Evolutionary conservation across 1,284 basidiomycete species (phyloP).

Genomic region (Fomitopsis pinicola): DNA sequence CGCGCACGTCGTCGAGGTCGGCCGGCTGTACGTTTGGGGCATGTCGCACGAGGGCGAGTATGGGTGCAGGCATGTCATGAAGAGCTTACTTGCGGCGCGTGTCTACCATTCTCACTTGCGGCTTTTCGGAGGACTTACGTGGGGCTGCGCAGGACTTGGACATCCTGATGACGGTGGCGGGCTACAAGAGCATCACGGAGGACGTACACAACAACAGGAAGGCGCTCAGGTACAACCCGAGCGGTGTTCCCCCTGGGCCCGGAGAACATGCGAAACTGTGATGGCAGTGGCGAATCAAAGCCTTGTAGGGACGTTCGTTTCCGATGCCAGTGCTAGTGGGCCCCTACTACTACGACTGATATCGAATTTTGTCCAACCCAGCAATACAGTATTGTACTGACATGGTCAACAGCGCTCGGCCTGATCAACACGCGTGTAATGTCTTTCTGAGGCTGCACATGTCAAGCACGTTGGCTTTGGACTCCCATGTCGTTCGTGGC

Average conservation of each 20-base stretch:
- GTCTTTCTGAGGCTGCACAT: no score
- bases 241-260: slow-evolving; percentile 31
- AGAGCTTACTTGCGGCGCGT: slow-evolving; percentile 47
- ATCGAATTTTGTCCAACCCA: no score
- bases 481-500: no score
- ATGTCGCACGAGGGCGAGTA: slow-evolving; percentile 45
- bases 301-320: no score
- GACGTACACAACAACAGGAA: slow-evolving; percentile 34
- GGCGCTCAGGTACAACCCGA: slow-evolving; percentile 33
- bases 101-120: background rate
- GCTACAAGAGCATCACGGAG: slow-evolving; percentile 36
- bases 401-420: no score
- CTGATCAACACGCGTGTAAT: no score
- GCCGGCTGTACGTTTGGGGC: slow-evolving; percentile 46
- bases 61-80: slow-evolving; percentile 54
- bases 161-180: slow-evolving; percentile 48
- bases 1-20: slow-evolving; percentile 42
- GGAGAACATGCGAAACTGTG: slow-evolving; percentile 38
- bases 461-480: no score
- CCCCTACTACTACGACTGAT: no score
- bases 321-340: no score
- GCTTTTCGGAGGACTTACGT: background rate
- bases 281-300: background rate
- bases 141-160: slow-evolving; percentile 42
- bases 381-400: no score